Conservation (phyloP, 192 early-diverging fungal species). For the Podochytrium sp. region DNA sequence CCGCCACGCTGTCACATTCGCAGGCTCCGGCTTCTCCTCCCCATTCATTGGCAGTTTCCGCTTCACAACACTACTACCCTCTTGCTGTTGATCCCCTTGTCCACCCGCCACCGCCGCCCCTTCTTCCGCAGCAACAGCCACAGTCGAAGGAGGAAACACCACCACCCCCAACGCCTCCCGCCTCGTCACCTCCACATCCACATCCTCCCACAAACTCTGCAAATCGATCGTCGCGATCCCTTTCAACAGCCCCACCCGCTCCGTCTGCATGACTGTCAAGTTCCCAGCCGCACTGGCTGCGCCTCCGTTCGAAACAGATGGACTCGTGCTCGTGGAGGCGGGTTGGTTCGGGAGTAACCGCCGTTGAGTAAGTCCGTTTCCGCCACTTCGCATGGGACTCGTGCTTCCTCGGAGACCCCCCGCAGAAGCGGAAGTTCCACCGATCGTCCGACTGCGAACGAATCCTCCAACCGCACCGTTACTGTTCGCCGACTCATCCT, state of each 20-base stretch:
- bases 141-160: neutral
- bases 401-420: neutral
- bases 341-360: neutral
- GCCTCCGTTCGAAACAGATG: neutral
- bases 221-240: constrained; percentile 19
- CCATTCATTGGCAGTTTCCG: neutral
- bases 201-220: constrained; percentile 27
- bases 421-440: neutral
- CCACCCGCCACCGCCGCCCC: neutral
- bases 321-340: neutral
- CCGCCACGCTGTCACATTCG: constrained; percentile 21
- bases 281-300: neutral
- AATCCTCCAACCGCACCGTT: neutral
- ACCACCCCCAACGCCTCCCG: constrained; percentile 11
- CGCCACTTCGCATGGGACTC: constrained; percentile 15
- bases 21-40: neutral
- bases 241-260: constrained; percentile 11
- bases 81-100: neutral
- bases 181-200: constrained; percentile 15
- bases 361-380: neutral
- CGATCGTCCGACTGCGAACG: neutral
- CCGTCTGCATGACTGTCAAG: neutral
- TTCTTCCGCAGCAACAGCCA: neutral
- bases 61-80: neutral
- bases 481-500: neutral